Evolutionary conservation across 768 basidiomycete species (phyloP).

Genomic region (Lactarius evosmus): DNA sequence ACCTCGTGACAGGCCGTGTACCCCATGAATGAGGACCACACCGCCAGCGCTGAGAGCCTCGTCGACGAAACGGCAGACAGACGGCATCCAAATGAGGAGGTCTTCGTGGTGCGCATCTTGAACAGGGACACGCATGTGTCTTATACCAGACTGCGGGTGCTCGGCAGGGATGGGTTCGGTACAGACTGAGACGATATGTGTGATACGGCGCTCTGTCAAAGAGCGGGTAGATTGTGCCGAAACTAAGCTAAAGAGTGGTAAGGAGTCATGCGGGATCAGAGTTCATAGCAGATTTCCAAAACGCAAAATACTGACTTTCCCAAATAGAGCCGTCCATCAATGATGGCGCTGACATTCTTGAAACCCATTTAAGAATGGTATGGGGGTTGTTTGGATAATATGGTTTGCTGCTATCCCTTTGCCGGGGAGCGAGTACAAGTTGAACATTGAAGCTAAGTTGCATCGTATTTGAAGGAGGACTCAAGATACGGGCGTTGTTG

Average conservation of each 20-base stretch:
- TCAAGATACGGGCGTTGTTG: constrained; percentile 4
- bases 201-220: constrained; percentile 65
- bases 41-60: constrained; percentile 28
- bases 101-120: constrained; percentile 27
- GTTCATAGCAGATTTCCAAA: constrained; percentile 25
- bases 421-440: background rate
- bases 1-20: constrained; percentile 28
- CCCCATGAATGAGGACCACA: constrained; percentile 29
- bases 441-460: background rate
- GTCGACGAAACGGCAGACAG: constrained; percentile 29
- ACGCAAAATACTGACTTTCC: constrained; percentile 61
- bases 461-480: constrained; percentile 22
- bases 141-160: constrained; percentile 61
- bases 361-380: constrained; percentile 28
- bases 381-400: background rate
- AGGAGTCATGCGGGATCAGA: background rate
- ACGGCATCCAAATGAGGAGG: constrained; percentile 29
- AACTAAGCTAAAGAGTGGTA: constrained; percentile 44
- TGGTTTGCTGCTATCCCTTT: constrained; percentile 6
- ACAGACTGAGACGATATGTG: constrained; percentile 74
- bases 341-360: constrained; percentile 51
- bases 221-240: constrained; percentile 69
- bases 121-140: constrained; percentile 57
- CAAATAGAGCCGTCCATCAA: constrained; percentile 63
- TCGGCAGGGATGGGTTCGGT: constrained; percentile 65